phyloP scores from a whole-genome alignment of 2,329 filamentous ascomycete species.

The Pseudogymnoascus sp. region DNA sequence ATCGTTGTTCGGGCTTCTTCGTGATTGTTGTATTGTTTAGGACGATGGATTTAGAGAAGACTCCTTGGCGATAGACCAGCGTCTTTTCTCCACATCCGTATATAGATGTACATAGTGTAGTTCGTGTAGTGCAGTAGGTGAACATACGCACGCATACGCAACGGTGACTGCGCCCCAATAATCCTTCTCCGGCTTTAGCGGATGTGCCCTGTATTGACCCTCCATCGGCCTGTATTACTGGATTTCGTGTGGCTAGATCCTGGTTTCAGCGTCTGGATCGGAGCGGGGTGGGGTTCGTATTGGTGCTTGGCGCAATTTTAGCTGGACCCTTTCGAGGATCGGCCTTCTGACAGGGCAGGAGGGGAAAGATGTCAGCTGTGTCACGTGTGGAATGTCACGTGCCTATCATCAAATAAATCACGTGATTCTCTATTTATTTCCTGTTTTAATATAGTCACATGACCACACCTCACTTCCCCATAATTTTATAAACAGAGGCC shows the following conservation, averaged over 20 bases:
- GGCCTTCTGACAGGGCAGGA: background rate
- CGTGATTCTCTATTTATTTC: background rate
- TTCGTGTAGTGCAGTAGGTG: too few species aligned
- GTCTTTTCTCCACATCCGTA: too few species aligned
- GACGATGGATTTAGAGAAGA: background rate
- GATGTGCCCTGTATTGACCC: too few species aligned
- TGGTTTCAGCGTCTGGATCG: background rate
- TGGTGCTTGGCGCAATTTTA: slow-evolving; percentile 1
- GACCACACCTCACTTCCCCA: background rate
- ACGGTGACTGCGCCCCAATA: too few species aligned
- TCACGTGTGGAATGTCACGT: too few species aligned
- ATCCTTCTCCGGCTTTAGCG: too few species aligned
- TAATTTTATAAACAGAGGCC: too few species aligned
- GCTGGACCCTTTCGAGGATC: background rate
- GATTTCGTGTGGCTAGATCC: background rate
- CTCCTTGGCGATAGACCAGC: too few species aligned
- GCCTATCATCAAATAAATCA: too few species aligned
- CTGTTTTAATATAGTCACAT: background rate
- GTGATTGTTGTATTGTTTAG: background rate
- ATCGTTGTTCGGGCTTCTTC: background rate
- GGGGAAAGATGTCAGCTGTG: background rate
- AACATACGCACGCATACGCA: too few species aligned
- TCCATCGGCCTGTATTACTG: background rate
- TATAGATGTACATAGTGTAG: too few species aligned
- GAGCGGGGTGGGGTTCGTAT: background rate